Evolutionary conservation across 192 early-diverging fungal species (phyloP).

Genomic region (Rhizophagus prolifer): DNA sequence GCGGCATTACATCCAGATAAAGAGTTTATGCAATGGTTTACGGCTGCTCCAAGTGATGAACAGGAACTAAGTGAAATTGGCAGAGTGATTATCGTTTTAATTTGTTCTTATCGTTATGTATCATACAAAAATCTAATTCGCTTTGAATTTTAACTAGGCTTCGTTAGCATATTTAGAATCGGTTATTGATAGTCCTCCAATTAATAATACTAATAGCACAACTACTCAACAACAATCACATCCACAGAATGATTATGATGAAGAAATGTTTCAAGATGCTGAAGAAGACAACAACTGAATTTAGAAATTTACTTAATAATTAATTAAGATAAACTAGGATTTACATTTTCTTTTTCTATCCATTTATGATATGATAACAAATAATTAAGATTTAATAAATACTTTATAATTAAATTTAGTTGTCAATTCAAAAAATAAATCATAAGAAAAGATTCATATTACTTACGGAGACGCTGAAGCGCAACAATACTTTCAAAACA

Average conservation of each 20-base stretch:
- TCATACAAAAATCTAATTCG: neutral
- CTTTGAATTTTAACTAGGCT: neutral
- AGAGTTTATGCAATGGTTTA: constrained; percentile 37
- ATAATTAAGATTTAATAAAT: too few species aligned
- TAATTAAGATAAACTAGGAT: too few species aligned
- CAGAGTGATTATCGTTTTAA: neutral
- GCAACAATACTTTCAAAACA: too few species aligned
- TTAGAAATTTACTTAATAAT: neutral
- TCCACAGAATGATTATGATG: constrained; percentile 4
- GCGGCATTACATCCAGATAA: constrained; percentile 64
- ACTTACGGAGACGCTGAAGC: too few species aligned
- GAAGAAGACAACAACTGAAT: constrained; percentile 8
- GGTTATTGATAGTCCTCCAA: neutral
- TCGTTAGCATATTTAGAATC: constrained; percentile 20
- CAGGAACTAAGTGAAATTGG: constrained; percentile 42
- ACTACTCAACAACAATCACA: neutral
- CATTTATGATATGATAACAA: too few species aligned
- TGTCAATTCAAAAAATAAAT: too few species aligned
- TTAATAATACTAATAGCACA: neutral
- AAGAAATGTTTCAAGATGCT: constrained; percentile 28
- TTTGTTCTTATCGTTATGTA: neutral
- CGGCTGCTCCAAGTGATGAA: constrained; percentile 36
- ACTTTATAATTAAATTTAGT: too few species aligned
- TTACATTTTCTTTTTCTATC: too few species aligned
- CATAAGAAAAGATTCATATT: too few species aligned